These are phyloP conservation scores for Talaromyces piceae DNA, from an alignment of 2,329 filamentous ascomycete genomes.

Conservation along the genomic window DNA sequence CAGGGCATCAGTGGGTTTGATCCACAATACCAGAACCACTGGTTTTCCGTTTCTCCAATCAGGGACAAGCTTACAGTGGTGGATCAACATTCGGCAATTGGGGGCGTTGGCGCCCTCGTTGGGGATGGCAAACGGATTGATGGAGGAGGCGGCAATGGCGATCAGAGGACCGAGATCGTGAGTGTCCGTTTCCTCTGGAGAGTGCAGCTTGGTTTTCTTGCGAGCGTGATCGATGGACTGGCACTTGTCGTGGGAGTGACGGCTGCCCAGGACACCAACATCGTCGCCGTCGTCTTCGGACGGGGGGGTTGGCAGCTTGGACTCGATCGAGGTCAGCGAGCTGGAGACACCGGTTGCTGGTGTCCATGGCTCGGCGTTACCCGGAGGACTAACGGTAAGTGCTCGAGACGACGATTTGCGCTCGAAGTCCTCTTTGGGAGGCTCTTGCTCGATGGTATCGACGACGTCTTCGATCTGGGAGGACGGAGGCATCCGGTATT, in stretches of 20 bases:
- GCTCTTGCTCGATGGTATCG: not conserved
- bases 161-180: not conserved
- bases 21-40: too few relatives aligned
- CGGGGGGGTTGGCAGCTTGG: not conserved
- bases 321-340: not conserved
- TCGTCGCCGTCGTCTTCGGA: not conserved
- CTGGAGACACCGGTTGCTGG: not conserved
- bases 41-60: too few relatives aligned
- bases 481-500: constrained; percentile 1
- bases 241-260: not conserved
- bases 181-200: not conserved
- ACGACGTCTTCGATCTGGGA: not conserved
- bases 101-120: constrained; percentile 1
- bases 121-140: not conserved
- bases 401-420: not conserved
- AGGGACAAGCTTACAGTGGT: constrained; percentile 7
- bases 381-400: not conserved
- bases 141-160: not conserved
- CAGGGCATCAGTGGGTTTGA: too few relatives aligned
- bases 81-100: constrained; percentile 5
- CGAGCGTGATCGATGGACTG: not conserved
- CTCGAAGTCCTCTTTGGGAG: not conserved
- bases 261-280: not conserved
- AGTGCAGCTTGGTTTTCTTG: not conserved
- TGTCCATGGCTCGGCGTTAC: not conserved